Conservation (phyloP, 257 asterid genomes). For the Sherardia arvensis region DNA sequence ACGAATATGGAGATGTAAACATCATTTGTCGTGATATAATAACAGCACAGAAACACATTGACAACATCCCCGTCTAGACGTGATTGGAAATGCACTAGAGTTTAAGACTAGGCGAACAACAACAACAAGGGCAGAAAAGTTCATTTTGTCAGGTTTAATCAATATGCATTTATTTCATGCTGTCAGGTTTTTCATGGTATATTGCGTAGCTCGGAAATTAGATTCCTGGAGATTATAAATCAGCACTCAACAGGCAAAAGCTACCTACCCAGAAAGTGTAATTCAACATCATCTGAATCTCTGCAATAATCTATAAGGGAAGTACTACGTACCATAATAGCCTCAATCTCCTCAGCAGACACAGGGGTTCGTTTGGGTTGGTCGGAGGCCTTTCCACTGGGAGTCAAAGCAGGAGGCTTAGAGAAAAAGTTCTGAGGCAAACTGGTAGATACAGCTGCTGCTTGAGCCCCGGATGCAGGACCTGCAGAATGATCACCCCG, state of each 20-base stretch:
- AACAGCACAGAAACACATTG: background rate
- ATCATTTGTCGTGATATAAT: too few relatives aligned
- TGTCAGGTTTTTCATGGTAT: background rate
- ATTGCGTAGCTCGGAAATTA: background rate
- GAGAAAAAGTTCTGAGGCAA: slow-evolving; percentile 42
- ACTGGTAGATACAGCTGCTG: slow-evolving; percentile 29
- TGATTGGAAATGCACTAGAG: background rate
- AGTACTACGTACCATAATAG: slow-evolving; percentile 53
- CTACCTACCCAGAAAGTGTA: background rate
- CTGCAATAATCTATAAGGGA: background rate
- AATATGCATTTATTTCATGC: too few relatives aligned
- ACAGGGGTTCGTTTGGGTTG: slow-evolving; percentile 91
- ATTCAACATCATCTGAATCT: background rate
- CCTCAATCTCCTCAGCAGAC: slow-evolving; percentile 80
- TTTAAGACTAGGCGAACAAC: background rate
- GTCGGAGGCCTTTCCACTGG: slow-evolving; percentile 88
- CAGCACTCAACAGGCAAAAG: background rate
- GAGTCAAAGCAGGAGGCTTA: slow-evolving; percentile 37
- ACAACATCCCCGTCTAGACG: background rate
- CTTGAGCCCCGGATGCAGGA: slow-evolving; percentile 36
- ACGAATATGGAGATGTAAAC: too few relatives aligned
- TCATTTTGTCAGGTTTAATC: too few relatives aligned
- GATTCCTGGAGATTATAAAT: background rate
- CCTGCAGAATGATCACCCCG: slow-evolving; percentile 34
- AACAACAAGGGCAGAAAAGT: background rate